These are phyloP conservation scores for Fonsecaea monophora DNA, from an alignment of 2,329 filamentous ascomycete genomes.

Conservation along the genomic window DNA sequence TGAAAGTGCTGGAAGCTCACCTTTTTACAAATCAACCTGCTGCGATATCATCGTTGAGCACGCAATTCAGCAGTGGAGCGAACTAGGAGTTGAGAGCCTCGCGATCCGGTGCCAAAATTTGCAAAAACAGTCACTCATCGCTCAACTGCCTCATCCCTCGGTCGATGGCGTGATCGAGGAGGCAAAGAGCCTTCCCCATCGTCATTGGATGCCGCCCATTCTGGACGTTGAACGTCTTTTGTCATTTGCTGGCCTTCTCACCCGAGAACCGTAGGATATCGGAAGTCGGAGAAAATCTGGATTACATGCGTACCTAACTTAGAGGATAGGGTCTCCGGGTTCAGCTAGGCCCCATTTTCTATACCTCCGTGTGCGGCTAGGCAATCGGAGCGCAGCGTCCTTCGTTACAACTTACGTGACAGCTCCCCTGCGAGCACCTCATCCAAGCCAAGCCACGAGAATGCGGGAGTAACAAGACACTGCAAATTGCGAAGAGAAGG, in stretches of 20 bases:
- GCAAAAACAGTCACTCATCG: constrained; percentile 13
- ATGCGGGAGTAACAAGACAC: not conserved
- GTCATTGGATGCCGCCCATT: constrained; percentile 21
- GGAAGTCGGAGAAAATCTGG: constrained; percentile 22
- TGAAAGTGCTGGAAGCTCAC: constrained; percentile 28
- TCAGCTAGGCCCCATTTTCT: constrained; percentile 16
- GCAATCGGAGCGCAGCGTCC: constrained; percentile 5
- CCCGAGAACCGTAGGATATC: constrained; percentile 22
- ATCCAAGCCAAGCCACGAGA: constrained; percentile 9
- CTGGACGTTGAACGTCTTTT: constrained; percentile 5
- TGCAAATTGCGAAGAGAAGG: not conserved
- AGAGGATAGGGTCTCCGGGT: constrained; percentile 4
- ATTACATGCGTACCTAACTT: constrained; percentile 8
- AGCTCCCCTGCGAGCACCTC: constrained; percentile 15
- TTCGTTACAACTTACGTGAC: constrained; percentile 13
- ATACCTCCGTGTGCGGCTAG: constrained; percentile 1
- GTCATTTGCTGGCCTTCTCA: constrained; percentile 21
- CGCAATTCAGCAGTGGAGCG: constrained; percentile 35
- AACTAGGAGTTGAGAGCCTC: constrained; percentile 34
- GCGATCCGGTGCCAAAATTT: constrained; percentile 23
- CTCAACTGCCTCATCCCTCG: constrained; percentile 33
- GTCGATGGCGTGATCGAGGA: constrained; percentile 30
- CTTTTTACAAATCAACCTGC: constrained; percentile 35
- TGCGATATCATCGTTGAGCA: constrained; percentile 36
- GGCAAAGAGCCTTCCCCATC: constrained; percentile 19